Base-by-base conservation (phyloP, 2,329 filamentous ascomycete genomes). In the Cordyceps cicadae region DNA sequence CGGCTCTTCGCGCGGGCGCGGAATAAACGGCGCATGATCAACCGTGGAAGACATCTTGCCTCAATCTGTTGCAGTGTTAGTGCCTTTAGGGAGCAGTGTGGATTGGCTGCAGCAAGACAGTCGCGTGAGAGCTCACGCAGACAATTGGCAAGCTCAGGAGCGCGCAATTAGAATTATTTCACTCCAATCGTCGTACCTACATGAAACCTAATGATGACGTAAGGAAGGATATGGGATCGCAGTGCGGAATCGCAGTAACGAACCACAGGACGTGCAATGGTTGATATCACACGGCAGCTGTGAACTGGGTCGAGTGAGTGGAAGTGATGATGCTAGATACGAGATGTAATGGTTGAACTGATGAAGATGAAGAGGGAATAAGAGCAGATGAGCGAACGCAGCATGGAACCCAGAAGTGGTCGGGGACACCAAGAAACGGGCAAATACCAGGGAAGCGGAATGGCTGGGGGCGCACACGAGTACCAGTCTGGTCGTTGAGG, bases 11-110 rank as follows among this genome's bases (percentile, higher is more conserved):
- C 32, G 49, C 17, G 52, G 52, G 32, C 51, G 50, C 21, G 57
- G 12, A 49, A 59, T 52, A 17, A 59, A 52, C 15, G 46, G 29
- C 17, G 41, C 48, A 12, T 50, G 56, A 59, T 59, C 56, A 41
- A 59, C 15, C n/a, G 54, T 57, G 11, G 46, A 52, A 15, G 56
- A 59, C 56, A 59, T 59, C 15, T 9, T 45, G 19, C 21, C 11
- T 37, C 9, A 21, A 37, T 14, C 32, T 41, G 45, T 29, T 5
- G 6, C 14, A 8, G 46, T 29, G 45, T 56, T 56, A 55, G 53
- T 46, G 24, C 17, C n/a, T 17, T 55, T 32, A 34, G 54, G 19
- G 5, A 17, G 51, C 14, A 46, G n/a, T 48, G 19, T n/a, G n/a
- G 53, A 7, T 14, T 24, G 26, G 24, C 15, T 11, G 17, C 14